Evolutionary conservation across 495 filamentous ascomycete species (phyloP).

Genomic region (Talaromyces trachyspermus): DNA sequence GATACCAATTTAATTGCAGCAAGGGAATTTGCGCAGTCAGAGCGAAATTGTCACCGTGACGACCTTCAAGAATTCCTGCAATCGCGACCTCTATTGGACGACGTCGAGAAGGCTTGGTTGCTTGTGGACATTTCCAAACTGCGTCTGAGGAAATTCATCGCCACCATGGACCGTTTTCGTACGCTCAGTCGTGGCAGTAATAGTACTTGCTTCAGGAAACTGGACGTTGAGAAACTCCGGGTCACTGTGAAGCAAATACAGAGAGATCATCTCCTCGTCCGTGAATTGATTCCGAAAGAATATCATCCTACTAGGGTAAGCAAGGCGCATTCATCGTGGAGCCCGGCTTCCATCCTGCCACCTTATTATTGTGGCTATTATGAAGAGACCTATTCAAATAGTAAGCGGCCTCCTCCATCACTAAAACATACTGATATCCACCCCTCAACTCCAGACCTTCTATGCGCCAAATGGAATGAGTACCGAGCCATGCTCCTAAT

Average conservation of each 20-base stretch:
- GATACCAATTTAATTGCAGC: neutral
- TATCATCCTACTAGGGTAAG: neutral
- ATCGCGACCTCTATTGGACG: neutral
- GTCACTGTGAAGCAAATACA: slow-evolving; percentile 5
- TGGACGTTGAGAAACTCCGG: slow-evolving; percentile 8
- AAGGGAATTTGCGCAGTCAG: neutral
- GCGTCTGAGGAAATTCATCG: neutral
- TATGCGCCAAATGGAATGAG: neutral
- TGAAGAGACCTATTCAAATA: neutral
- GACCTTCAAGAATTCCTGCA: neutral
- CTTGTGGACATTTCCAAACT: neutral
- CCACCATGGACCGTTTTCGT: neutral
- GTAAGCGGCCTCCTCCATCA: too few relatives aligned
- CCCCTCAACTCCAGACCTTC: too few relatives aligned
- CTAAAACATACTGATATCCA: too few relatives aligned
- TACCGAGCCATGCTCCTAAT: neutral
- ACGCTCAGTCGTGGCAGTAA: neutral
- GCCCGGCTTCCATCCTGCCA: neutral
- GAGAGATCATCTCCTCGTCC: neutral
- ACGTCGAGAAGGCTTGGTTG: neutral
- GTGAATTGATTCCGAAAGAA: neutral
- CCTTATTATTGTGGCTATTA: neutral
- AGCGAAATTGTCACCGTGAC: neutral
- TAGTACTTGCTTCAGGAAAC: neutral
- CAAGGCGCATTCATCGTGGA: too few relatives aligned